phyloP scores from a whole-genome alignment of 805 yeast species.

The Metschnikowia kofuensis region DNA sequence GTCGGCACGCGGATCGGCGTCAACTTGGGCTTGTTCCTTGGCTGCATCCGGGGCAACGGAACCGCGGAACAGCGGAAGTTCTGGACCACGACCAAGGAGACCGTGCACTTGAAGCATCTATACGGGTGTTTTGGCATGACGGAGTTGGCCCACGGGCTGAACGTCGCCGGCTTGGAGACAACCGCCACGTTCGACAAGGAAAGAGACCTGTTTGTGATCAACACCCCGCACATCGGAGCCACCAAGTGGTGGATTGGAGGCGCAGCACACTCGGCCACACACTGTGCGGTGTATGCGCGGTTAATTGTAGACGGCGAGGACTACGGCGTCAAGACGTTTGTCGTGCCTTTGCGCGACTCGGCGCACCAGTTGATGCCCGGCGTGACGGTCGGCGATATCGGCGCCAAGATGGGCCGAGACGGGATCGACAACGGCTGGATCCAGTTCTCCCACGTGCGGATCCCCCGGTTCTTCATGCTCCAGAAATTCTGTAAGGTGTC shows the following conservation, averaged over 20 bases:
- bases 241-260: constrained; percentile 26
- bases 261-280: constrained; percentile 23
- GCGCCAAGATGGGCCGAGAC: constrained; percentile 24
- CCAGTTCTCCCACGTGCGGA: constrained; percentile 21
- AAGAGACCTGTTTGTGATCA: constrained; percentile 19
- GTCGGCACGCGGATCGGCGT: constrained; percentile 20
- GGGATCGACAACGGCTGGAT: constrained; percentile 25
- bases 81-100: constrained; percentile 20
- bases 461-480: constrained; percentile 22
- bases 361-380: constrained; percentile 21
- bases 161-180: constrained; percentile 23
- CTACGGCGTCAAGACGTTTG: constrained; percentile 22
- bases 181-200: constrained; percentile 22
- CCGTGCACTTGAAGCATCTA: constrained; percentile 13
- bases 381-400: constrained; percentile 22
- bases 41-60: constrained; percentile 22
- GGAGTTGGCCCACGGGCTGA: constrained; percentile 22
- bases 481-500: constrained; percentile 20
- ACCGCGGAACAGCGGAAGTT: constrained; percentile 16
- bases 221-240: constrained; percentile 24
- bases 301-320: constrained; percentile 20
- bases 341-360: constrained; percentile 21
- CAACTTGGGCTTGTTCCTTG: constrained; percentile 20
- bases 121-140: constrained; percentile 24
- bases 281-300: constrained; percentile 20